Percentiles rank a stretch among this genome's conserved stretches.
Evolutionary conservation across 192 early-diverging fungal genomes (phyloP).

Genomic region (Haplosporangium gracile): DNA sequence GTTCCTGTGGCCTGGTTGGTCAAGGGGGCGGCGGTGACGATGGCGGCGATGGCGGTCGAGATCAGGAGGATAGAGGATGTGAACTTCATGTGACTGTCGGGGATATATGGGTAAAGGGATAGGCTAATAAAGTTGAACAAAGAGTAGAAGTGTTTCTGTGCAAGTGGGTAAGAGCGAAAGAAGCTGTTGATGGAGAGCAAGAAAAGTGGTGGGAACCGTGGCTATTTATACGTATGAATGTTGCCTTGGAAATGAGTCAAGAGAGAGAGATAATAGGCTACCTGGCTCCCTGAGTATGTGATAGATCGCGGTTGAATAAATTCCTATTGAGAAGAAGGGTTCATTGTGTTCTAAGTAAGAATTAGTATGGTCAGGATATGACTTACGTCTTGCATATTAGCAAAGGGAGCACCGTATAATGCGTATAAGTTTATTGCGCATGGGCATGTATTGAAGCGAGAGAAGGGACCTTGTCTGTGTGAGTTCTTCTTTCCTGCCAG

Average conservation of each 20-base stretch:
- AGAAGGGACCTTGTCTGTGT: not conserved
- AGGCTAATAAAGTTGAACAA: not conserved
- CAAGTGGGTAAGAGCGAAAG: not conserved
- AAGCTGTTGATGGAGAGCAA: not conserved
- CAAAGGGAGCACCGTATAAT: not conserved
- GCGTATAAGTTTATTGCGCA: not conserved
- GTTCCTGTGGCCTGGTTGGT: not conserved
- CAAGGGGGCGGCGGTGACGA: constrained; percentile 13
- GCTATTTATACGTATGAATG: not conserved
- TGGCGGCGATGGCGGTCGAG: constrained; percentile 30
- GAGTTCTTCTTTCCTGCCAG: not conserved
- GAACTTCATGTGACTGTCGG: constrained; percentile 35
- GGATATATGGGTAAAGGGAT: not conserved
- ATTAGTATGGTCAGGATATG: constrained; percentile 5
- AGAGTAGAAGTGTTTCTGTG: not conserved
- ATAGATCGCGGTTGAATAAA: not conserved
- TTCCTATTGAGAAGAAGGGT: not conserved
- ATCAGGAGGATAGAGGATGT: constrained; percentile 25
- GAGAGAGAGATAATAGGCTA: not conserved
- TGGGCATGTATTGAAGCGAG: not conserved
- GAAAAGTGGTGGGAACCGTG: not conserved
- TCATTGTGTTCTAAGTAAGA: not conserved
- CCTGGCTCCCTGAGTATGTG: not conserved
- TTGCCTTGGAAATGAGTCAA: not conserved
- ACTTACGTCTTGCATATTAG: not conserved